Evolutionary conservation across 2,329 filamentous ascomycete genomes (phyloP), one percentile per base, ranked within the genome.

Genomic region (Alternaria panax): DNA sequence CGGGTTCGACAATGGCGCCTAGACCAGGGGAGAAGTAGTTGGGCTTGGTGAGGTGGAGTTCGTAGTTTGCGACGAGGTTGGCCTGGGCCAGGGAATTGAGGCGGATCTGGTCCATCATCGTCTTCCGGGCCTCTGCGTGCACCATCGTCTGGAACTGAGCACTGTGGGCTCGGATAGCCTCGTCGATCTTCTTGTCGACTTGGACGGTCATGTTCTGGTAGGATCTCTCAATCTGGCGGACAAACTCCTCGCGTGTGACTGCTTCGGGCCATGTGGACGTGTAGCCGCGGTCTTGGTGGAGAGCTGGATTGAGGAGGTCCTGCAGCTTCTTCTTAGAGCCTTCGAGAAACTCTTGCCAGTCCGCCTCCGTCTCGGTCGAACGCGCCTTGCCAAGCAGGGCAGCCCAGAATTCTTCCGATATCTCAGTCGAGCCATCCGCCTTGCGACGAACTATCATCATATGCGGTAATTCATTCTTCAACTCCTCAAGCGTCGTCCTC

Each of bases 21-120:
- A 88, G 79, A 5, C 87, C 87, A 1, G 79, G 70, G 3, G 85
- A 84, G 68, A 97, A 90, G 79, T 89, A 93, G 80, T 97, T 97
- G 77, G 93, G 80, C 42, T 75, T 72, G 41, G 71, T 69, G 18
- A 80, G 62, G 12, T 69, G 66, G 28, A 74, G 57, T 40, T 77
- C 71, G 38, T 69, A 67, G 54, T 76, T 78, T 34, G 69, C 66
- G 41, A 74, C 54, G 6, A 77, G 62, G 53, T 72, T 76, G 56
- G 68, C 68, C 34, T 72, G 60, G n/a, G 67, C 77, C 52, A 72
- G 71, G 50, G 69, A 70, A 22, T 74, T 64, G 9, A 76, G 62
- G 12, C 69, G 73, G 32, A 75, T 66, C 32, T 71, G 64, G 24
- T 77, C 70, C 22, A 74, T 67, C 53, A 71, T 65, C 30, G 78